These are phyloP conservation scores for Hypocreales sp. DNA, from an alignment of 2,329 filamentous ascomycete species.

Conservation along the genomic window DNA sequence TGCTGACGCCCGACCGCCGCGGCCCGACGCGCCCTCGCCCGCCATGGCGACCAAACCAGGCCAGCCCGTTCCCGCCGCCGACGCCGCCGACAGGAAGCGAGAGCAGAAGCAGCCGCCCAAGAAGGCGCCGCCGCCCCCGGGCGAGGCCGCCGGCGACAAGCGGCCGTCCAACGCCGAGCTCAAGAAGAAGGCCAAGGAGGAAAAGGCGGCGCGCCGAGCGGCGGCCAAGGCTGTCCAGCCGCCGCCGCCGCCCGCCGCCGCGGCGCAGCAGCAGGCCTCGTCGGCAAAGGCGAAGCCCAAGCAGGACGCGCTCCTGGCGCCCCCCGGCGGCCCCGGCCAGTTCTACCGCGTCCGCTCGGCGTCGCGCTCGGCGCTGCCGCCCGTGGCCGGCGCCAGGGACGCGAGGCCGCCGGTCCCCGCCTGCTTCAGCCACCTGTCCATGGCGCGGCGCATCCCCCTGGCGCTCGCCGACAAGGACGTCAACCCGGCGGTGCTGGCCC, in stretches of 20 bases:
- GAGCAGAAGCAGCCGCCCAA: constrained; percentile 10
- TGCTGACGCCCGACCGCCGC: too few relatives aligned
- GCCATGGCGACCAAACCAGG: constrained; percentile 17
- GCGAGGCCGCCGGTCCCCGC: constrained; percentile 47
- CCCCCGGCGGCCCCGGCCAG: constrained; percentile 16
- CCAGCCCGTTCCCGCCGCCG: constrained; percentile 13
- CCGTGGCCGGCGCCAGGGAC: constrained; percentile 24
- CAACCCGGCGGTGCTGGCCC: constrained; percentile 67
- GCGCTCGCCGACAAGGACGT: constrained; percentile 57
- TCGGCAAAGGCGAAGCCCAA: constrained; percentile 29
- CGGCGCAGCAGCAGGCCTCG: constrained; percentile 19
- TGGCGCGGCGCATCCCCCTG: constrained; percentile 39
- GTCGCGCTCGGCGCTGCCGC: constrained; percentile 14
- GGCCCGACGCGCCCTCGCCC: too few relatives aligned
- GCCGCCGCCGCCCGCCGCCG: constrained; percentile 21
- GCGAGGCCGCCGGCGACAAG: constrained; percentile 18
- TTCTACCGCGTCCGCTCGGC: too few relatives aligned
- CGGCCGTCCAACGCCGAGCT: constrained; percentile 63
- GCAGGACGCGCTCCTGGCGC: constrained; percentile 22
- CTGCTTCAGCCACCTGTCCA: constrained; percentile 71
- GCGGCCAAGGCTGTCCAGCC: constrained; percentile 45
- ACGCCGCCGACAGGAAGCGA: constrained; percentile 9
- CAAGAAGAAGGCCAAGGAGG: constrained; percentile 80
- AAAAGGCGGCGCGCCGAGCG: constrained; percentile 76
- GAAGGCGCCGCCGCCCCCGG: constrained; percentile 7